These are phyloP conservation scores for Baorangia bicolor DNA, from an alignment of 768 basidiomycete genomes.

Conservation along the genomic window DNA sequence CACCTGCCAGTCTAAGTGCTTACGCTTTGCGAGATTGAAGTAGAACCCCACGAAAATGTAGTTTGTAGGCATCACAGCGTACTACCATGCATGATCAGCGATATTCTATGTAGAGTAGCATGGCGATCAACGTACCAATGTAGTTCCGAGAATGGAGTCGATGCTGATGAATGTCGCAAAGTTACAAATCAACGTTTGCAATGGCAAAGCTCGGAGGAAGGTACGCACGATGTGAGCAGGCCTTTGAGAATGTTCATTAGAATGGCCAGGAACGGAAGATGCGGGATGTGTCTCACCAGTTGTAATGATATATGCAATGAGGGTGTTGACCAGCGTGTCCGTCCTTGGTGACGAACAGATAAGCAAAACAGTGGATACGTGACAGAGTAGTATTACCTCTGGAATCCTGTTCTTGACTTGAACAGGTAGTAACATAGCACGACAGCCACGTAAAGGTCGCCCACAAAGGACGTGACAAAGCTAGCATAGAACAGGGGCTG, in stretches of 20 bases:
- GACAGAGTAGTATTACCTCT: constrained; percentile 32
- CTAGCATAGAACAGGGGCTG: constrained; percentile 52
- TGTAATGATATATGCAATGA: constrained; percentile 54
- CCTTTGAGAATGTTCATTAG: constrained; percentile 34
- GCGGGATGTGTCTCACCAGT: constrained; percentile 41
- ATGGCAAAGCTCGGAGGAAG: background rate
- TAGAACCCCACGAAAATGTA: constrained; percentile 57
- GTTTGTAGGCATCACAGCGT: constrained; percentile 52
- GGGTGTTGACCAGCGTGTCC: constrained; percentile 45
- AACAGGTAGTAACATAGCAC: constrained; percentile 50
- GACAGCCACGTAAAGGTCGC: constrained; percentile 51
- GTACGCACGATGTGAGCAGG: constrained; percentile 36
- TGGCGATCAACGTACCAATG: constrained; percentile 29
- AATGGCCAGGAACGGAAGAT: constrained; percentile 12
- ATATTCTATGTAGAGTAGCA: background rate
- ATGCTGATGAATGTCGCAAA: constrained; percentile 34
- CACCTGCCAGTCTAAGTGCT: constrained; percentile 12
- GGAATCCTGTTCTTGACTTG: constrained; percentile 51
- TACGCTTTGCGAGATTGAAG: constrained; percentile 52
- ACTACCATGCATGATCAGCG: constrained; percentile 23
- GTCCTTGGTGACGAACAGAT: constrained; percentile 37
- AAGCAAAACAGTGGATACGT: background rate
- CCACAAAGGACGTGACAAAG: constrained; percentile 49
- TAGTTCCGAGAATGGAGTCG: constrained; percentile 45
- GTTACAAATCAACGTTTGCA: background rate